A percentile compares a stretch with the other conserved stretches of the same genome.
Evolutionary conservation across 306 rosid species (phyloP).

Genomic region (Argentina anserina): DNA sequence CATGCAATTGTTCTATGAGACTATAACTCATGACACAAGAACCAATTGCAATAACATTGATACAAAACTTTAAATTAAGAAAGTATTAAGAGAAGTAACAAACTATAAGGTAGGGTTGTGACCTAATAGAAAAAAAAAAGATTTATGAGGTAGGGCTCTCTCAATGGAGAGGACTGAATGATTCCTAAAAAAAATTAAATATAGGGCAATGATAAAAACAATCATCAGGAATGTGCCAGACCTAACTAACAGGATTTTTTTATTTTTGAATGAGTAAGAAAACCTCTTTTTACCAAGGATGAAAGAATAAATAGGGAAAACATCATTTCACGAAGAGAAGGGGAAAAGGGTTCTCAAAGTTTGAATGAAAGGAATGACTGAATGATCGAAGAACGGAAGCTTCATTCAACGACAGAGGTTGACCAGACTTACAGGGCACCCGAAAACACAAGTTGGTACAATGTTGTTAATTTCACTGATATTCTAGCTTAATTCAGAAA

Average conservation of each 20-base stretch:
- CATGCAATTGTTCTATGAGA: no score
- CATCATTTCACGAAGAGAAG: neutral
- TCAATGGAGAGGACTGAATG: neutral
- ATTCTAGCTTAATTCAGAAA: neutral
- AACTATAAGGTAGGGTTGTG: neutral
- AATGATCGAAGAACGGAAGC: neutral
- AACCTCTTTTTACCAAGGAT: neutral
- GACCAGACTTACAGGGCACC: neutral
- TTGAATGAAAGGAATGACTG: neutral
- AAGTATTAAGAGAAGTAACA: neutral
- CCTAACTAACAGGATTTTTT: neutral
- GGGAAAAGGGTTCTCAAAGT: neutral
- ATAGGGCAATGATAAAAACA: slow-evolving; percentile 5
- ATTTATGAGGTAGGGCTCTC: neutral
- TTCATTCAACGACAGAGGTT: neutral
- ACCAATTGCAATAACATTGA: neutral
- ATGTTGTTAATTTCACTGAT: neutral
- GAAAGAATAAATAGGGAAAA: neutral
- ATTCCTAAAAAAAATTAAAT: neutral
- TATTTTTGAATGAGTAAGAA: neutral
- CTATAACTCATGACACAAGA: neutral
- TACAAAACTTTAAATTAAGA: neutral
- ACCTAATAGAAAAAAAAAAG: neutral
- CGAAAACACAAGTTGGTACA: neutral
- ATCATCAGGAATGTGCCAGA: slow-evolving; percentile 1